These are phyloP conservation scores for Fusarium sp. DNA, from an alignment of 2,329 filamentous ascomycete genomes.

Conservation along the genomic window DNA sequence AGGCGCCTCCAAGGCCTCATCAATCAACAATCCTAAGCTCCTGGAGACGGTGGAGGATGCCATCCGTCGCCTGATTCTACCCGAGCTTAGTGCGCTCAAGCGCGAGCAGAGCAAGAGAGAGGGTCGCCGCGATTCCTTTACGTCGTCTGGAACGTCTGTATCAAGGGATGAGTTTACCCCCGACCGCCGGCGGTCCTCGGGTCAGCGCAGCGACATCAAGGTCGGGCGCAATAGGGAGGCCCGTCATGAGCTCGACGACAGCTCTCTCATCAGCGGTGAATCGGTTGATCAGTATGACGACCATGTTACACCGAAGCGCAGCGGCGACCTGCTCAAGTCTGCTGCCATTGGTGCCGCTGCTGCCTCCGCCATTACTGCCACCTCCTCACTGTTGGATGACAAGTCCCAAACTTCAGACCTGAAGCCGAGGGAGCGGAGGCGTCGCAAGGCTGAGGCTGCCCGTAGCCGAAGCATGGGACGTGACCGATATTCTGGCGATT, in stretches of 20 bases:
- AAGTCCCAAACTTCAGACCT: slow-evolving; percentile 61
- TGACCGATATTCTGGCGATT: slow-evolving; percentile 61
- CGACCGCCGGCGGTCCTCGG: slow-evolving; percentile 71
- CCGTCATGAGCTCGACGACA: slow-evolving; percentile 65
- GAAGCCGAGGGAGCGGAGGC: slow-evolving; percentile 62
- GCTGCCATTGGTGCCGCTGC: slow-evolving; percentile 60
- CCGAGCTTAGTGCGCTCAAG: slow-evolving; percentile 91
- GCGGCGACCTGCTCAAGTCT: slow-evolving; percentile 57
- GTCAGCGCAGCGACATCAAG: slow-evolving; percentile 62
- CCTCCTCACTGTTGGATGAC: slow-evolving; percentile 50
- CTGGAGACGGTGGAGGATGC: slow-evolving; percentile 94
- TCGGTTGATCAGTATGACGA: slow-evolving; percentile 56
- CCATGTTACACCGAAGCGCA: slow-evolving; percentile 58
- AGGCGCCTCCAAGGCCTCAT: slow-evolving; percentile 73
- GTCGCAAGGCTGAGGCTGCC: slow-evolving; percentile 63
- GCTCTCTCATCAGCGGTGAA: slow-evolving; percentile 60
- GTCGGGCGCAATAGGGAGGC: slow-evolving; percentile 64
- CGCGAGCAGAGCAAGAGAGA: slow-evolving; percentile 86
- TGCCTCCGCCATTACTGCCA: slow-evolving; percentile 47
- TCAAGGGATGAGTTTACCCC: slow-evolving; percentile 68
- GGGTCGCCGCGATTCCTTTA: slow-evolving; percentile 74
- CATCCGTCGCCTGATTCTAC: slow-evolving; percentile 88
- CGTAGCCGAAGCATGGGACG: slow-evolving; percentile 57
- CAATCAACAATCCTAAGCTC: slow-evolving; percentile 91
- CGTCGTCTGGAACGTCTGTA: slow-evolving; percentile 65